phyloP scores from a whole-genome alignment of 495 filamentous ascomycete species.

The Tuber brumale region DNA sequence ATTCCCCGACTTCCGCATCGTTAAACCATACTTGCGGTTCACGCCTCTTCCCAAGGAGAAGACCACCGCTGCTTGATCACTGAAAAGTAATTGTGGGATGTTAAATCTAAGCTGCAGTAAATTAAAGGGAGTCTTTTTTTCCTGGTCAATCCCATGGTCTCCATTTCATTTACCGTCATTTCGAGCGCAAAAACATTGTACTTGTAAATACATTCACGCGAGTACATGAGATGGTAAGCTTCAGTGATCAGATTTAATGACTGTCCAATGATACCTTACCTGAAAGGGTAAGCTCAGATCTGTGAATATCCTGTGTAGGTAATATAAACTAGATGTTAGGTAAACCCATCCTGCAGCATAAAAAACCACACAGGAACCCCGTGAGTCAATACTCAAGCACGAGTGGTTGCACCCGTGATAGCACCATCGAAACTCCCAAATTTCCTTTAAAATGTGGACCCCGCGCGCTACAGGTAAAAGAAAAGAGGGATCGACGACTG shows the following conservation, averaged over 20 bases:
- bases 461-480: background rate
- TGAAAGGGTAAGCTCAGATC: background rate
- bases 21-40: slow-evolving; percentile 87
- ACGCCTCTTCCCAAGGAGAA: slow-evolving; percentile 58
- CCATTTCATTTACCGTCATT: background rate
- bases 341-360: background rate
- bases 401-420: background rate
- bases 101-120: background rate
- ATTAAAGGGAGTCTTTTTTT: slow-evolving; percentile 12
- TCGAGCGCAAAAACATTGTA: background rate
- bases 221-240: background rate
- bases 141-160: background rate
- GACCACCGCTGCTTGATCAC: slow-evolving; percentile 41
- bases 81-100: background rate
- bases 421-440: background rate
- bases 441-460: background rate
- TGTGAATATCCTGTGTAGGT: background rate
- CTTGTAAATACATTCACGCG: background rate
- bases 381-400: background rate
- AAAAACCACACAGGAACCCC: background rate
- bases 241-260: background rate
- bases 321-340: background rate
- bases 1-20: slow-evolving; percentile 82
- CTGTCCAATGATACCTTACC: background rate
- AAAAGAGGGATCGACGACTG: background rate